phyloP scores from a whole-genome alignment of 2,329 filamentous ascomycete genomes.

The Tolypocladium tundrense region DNA sequence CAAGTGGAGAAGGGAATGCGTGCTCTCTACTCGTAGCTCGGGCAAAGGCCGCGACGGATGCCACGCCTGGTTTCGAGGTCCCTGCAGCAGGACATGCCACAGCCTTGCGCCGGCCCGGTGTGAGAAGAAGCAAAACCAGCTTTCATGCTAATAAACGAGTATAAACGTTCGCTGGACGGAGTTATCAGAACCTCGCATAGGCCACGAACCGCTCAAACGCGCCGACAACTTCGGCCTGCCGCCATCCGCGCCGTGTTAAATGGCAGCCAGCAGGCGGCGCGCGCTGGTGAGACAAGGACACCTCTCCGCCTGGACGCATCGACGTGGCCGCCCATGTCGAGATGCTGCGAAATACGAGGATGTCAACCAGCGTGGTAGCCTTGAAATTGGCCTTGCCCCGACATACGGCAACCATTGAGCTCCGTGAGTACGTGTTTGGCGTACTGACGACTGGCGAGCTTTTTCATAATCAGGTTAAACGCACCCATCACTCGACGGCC shows the following conservation, averaged over 20 bases:
- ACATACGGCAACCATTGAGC: neutral
- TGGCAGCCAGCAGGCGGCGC: neutral
- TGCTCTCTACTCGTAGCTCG: neutral
- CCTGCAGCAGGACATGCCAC: neutral
- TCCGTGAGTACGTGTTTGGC: neutral
- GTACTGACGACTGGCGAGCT: neutral
- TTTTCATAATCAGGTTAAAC: neutral
- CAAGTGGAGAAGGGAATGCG: neutral
- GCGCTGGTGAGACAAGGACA: neutral
- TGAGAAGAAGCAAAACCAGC: neutral
- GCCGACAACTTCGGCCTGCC: neutral
- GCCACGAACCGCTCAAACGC: neutral
- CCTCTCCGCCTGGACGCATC: neutral
- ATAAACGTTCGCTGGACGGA: neutral
- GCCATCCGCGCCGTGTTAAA: neutral
- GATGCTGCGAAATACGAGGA: neutral
- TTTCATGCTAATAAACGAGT: too few species aligned
- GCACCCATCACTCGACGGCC: neutral
- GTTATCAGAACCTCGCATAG: neutral
- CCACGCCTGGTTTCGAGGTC: neutral
- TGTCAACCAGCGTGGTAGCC: neutral
- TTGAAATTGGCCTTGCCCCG: neutral
- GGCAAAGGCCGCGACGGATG: neutral
- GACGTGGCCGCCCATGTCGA: neutral
- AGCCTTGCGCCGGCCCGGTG: neutral